Percentiles rank a stretch among this genome's conserved stretches.
These are phyloP conservation scores for Penicillium decumbens DNA, from an alignment of 2,329 filamentous ascomycete genomes.

Conservation along the genomic window DNA sequence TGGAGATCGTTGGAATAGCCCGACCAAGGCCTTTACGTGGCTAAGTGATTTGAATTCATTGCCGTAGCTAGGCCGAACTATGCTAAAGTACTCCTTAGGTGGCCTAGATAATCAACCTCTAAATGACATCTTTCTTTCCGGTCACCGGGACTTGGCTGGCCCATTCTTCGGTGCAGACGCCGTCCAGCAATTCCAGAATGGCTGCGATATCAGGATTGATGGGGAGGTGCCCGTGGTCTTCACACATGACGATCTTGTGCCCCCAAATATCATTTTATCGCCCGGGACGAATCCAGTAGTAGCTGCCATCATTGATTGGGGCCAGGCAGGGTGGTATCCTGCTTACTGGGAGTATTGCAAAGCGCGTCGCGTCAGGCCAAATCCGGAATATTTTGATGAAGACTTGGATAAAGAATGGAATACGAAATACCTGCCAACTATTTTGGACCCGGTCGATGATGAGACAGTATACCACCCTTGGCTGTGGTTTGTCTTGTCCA, in stretches of 20 bases:
- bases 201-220: background rate
- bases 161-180: background rate
- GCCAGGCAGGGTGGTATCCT: constrained; percentile 30
- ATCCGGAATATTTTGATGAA: constrained; percentile 19
- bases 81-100: background rate
- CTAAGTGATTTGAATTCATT: constrained; percentile 15
- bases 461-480: constrained; percentile 32
- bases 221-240: background rate
- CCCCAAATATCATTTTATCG: background rate
- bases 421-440: constrained; percentile 27
- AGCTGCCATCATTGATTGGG: constrained; percentile 28
- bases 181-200: background rate
- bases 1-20: constrained; percentile 17
- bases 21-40: constrained; percentile 18
- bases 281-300: constrained; percentile 4
- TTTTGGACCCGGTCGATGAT: constrained; percentile 32
- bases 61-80: background rate
- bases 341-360: constrained; percentile 34
- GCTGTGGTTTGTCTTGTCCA: constrained; percentile 29
- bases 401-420: constrained; percentile 31
- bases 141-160: background rate
- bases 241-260: background rate
- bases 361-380: constrained; percentile 20
- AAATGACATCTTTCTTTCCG: background rate
- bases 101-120: background rate